Evolutionary conservation across 768 basidiomycete species (phyloP).

Genomic region (Mycena alexandri): DNA sequence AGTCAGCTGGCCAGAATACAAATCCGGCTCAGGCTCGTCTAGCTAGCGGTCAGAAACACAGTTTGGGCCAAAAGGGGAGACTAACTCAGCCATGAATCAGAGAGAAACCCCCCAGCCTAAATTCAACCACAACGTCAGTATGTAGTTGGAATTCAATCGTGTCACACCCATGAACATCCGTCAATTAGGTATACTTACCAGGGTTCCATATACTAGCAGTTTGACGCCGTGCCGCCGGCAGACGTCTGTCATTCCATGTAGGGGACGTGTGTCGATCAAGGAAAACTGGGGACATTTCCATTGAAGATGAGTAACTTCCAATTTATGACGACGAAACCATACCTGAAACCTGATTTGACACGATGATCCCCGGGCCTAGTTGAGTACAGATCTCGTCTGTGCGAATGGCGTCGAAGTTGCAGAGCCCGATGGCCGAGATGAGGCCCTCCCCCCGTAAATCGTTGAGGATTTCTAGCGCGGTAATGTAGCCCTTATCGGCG

Average conservation of each 20-base stretch:
- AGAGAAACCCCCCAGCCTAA: conserved; percentile 86
- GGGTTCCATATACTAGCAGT: conserved; percentile 80
- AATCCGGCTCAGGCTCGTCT: conserved; percentile 73
- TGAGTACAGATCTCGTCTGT: conserved; percentile 86
- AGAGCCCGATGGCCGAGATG: conserved; percentile 77
- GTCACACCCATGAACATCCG: neutral
- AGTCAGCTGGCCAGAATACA: conserved; percentile 73
- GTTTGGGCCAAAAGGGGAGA: too few relatives aligned
- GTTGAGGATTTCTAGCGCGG: conserved; percentile 62
- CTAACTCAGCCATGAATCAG: conserved; percentile 74
- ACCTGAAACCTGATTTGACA: conserved; percentile 90
- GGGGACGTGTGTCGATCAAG: conserved; percentile 81
- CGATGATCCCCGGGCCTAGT: conserved; percentile 76
- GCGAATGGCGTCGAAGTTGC: conserved; percentile 82
- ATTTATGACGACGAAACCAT: conserved; percentile 29
- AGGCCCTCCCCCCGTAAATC: conserved; percentile 69
- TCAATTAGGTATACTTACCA: conserved; percentile 59
- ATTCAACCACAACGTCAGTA: neutral
- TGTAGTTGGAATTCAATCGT: too few relatives aligned
- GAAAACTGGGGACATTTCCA: conserved; percentile 69
- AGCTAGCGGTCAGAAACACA: too few relatives aligned
- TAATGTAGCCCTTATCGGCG: conserved; percentile 56
- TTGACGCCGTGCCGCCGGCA: conserved; percentile 80
- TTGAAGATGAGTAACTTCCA: neutral
- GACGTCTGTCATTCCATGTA: conserved; percentile 83